Percentiles rank a stretch among this genome's conserved stretches.
phyloP scores from a whole-genome alignment of 768 basidiomycete genomes.

The Pulveroboletus ravenelii region DNA sequence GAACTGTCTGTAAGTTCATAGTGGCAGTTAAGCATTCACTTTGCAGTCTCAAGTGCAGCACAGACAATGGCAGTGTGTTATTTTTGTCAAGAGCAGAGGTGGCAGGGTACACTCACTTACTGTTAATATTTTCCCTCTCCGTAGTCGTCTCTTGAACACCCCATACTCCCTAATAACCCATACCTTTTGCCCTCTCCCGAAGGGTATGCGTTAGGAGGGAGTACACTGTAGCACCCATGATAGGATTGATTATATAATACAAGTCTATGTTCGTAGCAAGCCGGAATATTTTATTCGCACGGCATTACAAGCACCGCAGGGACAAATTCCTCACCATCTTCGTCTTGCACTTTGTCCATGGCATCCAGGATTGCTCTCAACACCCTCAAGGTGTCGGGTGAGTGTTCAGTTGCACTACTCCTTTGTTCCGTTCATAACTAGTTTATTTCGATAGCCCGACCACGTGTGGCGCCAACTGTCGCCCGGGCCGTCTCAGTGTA shows the following conservation, averaged over 20 bases:
- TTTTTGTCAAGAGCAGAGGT: no score
- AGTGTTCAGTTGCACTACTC: conserved; percentile 7
- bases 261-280: conserved; percentile 20
- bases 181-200: no score
- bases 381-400: conserved; percentile 60
- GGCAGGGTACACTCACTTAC: no score
- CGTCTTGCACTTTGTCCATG: conserved; percentile 35
- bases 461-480: conserved; percentile 47
- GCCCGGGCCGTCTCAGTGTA: conserved; percentile 47
- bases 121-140: no score
- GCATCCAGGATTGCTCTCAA: conserved; percentile 68
- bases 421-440: not conserved
- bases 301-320: conserved; percentile 6
- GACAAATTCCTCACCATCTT: conserved; percentile 6
- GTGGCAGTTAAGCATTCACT: no score
- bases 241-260: conserved; percentile 16
- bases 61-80: no score
- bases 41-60: no score
- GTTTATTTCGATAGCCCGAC: conserved; percentile 41
- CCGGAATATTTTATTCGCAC: conserved; percentile 33
- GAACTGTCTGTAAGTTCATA: no score
- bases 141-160: no score
- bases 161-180: no score
- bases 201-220: no score
- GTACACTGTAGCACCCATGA: no score